phyloP scores from a whole-genome alignment of 208 protist species.

The Trichomonas tenax region DNA sequence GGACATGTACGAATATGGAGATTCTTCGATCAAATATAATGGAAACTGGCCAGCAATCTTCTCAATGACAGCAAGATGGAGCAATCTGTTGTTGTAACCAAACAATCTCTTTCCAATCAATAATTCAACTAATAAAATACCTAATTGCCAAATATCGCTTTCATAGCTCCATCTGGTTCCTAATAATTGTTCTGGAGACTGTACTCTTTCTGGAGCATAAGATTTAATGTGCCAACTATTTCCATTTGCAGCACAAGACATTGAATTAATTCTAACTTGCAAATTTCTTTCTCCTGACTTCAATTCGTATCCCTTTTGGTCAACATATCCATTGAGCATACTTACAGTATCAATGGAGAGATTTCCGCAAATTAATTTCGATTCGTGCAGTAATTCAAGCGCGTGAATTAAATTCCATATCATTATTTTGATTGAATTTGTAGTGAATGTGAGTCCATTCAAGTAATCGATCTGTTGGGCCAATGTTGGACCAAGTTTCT shows the following conservation, averaged over 20 bases:
- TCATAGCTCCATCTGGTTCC: background rate
- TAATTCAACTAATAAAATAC: background rate
- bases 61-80: background rate
- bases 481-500: background rate
- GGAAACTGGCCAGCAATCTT: background rate
- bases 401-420: background rate
- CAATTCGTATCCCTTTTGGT: background rate
- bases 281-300: background rate
- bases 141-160: background rate
- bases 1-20: background rate
- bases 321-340: background rate
- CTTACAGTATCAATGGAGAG: background rate
- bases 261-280: background rate
- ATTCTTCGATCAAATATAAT: background rate
- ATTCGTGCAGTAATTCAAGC: background rate
- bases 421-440: background rate
- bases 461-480: background rate
- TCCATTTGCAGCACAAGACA: background rate
- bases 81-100: background rate
- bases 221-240: background rate
- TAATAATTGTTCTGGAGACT: background rate
- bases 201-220: background rate
- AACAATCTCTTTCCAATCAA: background rate
- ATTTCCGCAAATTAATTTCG: background rate
- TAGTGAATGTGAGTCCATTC: background rate